A percentile compares a stretch with the other conserved stretches of the same genome.
Conservation (phyloP, 495 filamentous ascomycete species). For the Tuber indicum region DNA sequence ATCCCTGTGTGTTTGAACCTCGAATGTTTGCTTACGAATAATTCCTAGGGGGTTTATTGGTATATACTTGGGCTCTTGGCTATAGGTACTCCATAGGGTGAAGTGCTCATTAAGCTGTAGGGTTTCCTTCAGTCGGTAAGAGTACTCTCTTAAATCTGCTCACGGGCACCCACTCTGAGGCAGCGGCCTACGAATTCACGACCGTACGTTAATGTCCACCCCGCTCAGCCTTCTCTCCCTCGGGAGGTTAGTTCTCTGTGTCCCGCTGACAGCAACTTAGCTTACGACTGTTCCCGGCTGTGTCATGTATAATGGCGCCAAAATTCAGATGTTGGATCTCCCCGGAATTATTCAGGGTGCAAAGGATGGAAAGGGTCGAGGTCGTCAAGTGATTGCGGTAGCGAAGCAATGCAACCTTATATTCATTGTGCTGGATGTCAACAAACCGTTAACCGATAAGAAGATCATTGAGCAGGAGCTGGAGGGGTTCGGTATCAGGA, state of each 20-base stretch:
- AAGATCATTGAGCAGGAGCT: constrained; percentile 93
- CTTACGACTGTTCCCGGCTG: constrained; percentile 95
- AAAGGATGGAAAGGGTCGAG: constrained; percentile 96
- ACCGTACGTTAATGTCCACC: constrained; percentile 47
- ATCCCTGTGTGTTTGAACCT: not conserved
- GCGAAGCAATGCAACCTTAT: constrained; percentile 98
- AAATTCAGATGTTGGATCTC: constrained; percentile 97
- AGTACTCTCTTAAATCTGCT: constrained; percentile 92
- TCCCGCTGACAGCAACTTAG: constrained; percentile 21
- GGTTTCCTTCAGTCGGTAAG: constrained; percentile 96
- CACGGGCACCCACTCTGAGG: constrained; percentile 95
- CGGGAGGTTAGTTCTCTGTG: not conserved
- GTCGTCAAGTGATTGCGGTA: constrained; percentile 96
- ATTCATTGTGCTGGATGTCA: constrained; percentile 97
- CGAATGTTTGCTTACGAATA: constrained; percentile 20
- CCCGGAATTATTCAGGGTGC: constrained; percentile 98
- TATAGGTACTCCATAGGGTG: constrained; percentile 5
- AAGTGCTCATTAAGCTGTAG: constrained; percentile 44
- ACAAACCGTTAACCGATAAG: constrained; percentile 97
- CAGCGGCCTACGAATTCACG: constrained; percentile 95
- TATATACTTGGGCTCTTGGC: constrained; percentile 14
- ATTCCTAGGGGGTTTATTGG: constrained; percentile 50
- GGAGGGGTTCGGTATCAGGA: constrained; percentile 94
- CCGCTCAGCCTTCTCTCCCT: not conserved
- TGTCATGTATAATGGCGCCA: constrained; percentile 92